These are phyloP conservation scores for Chaetomium cochliodes DNA, from an alignment of 495 filamentous ascomycete genomes.

Conservation along the genomic window DNA sequence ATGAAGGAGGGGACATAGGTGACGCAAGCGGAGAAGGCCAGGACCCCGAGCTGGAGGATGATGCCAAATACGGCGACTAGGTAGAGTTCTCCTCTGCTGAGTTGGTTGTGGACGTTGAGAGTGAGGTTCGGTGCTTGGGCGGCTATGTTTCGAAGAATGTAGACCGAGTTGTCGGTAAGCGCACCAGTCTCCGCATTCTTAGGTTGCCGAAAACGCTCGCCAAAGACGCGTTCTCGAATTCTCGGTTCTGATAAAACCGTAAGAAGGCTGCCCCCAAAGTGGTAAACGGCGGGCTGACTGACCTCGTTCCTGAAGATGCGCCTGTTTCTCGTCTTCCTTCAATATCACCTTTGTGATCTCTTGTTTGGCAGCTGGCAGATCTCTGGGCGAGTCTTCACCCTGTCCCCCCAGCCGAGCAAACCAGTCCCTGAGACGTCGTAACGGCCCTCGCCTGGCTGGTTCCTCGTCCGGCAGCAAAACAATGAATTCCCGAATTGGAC, in stretches of 20 bases:
- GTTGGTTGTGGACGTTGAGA: slow-evolving; percentile 5
- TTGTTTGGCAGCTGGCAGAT: not conserved
- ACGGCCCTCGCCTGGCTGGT: not conserved
- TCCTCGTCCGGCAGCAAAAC: not conserved
- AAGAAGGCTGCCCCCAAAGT: not conserved
- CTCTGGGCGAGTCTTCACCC: no score
- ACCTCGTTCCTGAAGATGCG: not conserved
- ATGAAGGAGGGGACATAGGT: not conserved
- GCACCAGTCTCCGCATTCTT: not conserved
- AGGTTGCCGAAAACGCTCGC: not conserved
- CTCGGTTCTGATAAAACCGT: not conserved
- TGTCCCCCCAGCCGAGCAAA: no score
- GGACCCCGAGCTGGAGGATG: slow-evolving; percentile 8
- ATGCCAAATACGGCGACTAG: slow-evolving; percentile 2
- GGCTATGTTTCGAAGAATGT: slow-evolving; percentile 3
- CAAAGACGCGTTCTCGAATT: not conserved
- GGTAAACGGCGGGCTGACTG: not conserved
- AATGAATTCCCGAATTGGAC: slow-evolving; percentile 1
- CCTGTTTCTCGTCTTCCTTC: not conserved
- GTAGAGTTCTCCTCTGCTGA: slow-evolving; percentile 5
- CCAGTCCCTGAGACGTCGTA: no score
- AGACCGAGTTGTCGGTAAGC: not conserved
- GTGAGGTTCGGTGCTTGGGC: slow-evolving; percentile 8
- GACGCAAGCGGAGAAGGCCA: slow-evolving; percentile 3
- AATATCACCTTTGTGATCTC: not conserved